Evolutionary conservation across 371 early-diverging fungal species (phyloP).

Genomic region (Dichotomocladium elegans): DNA sequence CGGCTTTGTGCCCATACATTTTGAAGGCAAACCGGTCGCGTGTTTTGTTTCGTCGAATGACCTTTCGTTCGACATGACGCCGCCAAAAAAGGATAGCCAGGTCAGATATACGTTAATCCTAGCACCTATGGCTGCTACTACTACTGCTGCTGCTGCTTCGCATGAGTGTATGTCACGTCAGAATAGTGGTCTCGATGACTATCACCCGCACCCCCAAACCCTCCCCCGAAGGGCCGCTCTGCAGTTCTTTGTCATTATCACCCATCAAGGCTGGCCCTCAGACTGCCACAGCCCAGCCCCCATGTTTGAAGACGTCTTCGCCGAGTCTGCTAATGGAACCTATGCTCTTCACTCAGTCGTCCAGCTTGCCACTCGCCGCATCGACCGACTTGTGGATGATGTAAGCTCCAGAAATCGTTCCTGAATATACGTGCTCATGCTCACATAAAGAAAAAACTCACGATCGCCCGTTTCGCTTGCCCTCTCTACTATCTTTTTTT

Average conservation of each 20-base stretch:
- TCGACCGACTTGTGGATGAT: slow-evolving; percentile 30
- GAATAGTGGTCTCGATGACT: neutral
- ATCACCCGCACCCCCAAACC: neutral
- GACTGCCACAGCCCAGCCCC: slow-evolving; percentile 15
- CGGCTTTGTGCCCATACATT: slow-evolving; percentile 41
- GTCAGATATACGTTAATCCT: neutral
- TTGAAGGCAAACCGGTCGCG: slow-evolving; percentile 19
- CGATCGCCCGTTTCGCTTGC: neutral
- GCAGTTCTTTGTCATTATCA: slow-evolving; percentile 30
- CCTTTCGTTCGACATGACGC: slow-evolving; percentile 16
- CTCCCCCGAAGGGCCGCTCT: slow-evolving; percentile 12
- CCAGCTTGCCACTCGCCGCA: slow-evolving; percentile 22
- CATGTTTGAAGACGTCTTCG: slow-evolving; percentile 22
- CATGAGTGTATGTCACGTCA: neutral
- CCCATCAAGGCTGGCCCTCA: slow-evolving; percentile 23
- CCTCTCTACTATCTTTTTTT: neutral
- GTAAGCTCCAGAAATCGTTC: slow-evolving; percentile 12
- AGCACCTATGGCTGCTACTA: slow-evolving; percentile 12
- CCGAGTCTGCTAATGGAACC: slow-evolving; percentile 14
- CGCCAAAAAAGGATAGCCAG: neutral
- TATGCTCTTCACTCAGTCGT: slow-evolving; percentile 25
- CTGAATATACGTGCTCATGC: too few species aligned
- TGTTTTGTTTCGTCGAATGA: slow-evolving; percentile 37
- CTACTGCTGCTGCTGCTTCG: neutral
- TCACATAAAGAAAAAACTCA: neutral